Conservation (phyloP, 345 rosid genomes). For the Bretschneidera sinensis region DNA sequence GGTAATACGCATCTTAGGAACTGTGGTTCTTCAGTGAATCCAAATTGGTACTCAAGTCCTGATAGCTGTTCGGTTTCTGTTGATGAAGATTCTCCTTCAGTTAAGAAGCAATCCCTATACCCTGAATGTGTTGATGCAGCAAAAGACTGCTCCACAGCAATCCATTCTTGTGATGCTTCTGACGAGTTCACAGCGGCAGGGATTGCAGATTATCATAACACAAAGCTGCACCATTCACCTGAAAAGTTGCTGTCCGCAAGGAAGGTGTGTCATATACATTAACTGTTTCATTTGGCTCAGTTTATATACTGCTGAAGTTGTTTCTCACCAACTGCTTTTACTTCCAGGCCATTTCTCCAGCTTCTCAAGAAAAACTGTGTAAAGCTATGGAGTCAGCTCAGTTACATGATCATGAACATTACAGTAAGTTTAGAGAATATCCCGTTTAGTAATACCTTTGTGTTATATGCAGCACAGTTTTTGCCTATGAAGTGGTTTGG, state of each 20-base stretch:
- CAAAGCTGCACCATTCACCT: slow-evolving; percentile 34
- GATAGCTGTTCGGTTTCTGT: slow-evolving; percentile 16
- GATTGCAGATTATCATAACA: slow-evolving; percentile 15
- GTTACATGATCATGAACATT: slow-evolving; percentile 35
- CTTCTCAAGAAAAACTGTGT: slow-evolving; percentile 60
- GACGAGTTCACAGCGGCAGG: slow-evolving; percentile 18
- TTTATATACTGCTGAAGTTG: background rate
- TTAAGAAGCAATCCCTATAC: slow-evolving; percentile 19
- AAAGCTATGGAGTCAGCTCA: slow-evolving; percentile 51
- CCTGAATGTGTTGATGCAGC: slow-evolving; percentile 23
- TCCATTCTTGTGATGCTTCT: slow-evolving; percentile 16
- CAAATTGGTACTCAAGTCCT: slow-evolving; percentile 17
- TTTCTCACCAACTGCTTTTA: slow-evolving; percentile 18
- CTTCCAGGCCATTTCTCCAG: slow-evolving; percentile 78
- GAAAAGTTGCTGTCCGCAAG: slow-evolving; percentile 57
- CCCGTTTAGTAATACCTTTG: background rate
- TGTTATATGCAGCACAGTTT: background rate
- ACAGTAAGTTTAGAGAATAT: slow-evolving; percentile 39
- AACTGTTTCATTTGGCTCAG: background rate
- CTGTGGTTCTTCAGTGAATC: slow-evolving; percentile 15
- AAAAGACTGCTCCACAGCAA: slow-evolving; percentile 16
- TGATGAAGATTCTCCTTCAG: slow-evolving; percentile 19
- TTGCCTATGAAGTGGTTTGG: background rate
- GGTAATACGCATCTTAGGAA: slow-evolving; percentile 23
- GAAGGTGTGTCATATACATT: slow-evolving; percentile 42